Evolutionary conservation across 495 filamentous ascomycete genomes (phyloP), one percentile per base, ranked within the genome.

Genomic region (Astrothelium macrocarpum): DNA sequence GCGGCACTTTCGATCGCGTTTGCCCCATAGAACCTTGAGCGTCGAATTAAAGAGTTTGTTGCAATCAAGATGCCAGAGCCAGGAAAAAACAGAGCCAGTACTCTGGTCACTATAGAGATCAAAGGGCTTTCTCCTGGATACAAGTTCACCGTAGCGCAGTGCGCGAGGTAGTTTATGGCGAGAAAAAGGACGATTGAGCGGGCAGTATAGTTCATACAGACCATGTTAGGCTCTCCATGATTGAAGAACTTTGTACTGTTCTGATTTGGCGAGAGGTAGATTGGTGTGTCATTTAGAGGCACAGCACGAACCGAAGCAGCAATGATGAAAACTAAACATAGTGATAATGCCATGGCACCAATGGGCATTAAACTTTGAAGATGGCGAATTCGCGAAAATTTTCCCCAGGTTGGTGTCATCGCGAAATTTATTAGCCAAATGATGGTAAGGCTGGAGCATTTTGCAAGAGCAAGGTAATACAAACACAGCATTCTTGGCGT

Each of bases 141-240:
- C 20, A 76, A 72, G 36, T 77, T 75, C 25, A 78, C 75, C 7
- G 77, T 78, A 10, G 75, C 76, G 43, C 74, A 75, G 63, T 78
- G 78, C 34, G 78, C 69, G 2, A 79, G 42, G 56, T 78, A 79
- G 62, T 79, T 79, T n/a, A 72, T 73, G 9, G 78, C 42, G 61
- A 76, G 75, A 64, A 79, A 80, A 10, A 64, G 58, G 1, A 73
- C 16, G 20, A 58, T 58, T 16, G 36, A 42, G 9, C 10, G 9
- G 18, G 1, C 36, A 10, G 36, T 42, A 42, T 9, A 42, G 18
- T 42, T 42, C 18, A 16, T 42, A 16, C 36, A 42, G 18, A 42
- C 18, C 9, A 42, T 16, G 18, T 42, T 16, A 42, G 18, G 10
- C 18, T 42, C 36, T 9, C 36, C 36, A 42, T 42, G 36, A 1